phyloP scores from a whole-genome alignment of 768 basidiomycete species.

The Russula brevipes region DNA sequence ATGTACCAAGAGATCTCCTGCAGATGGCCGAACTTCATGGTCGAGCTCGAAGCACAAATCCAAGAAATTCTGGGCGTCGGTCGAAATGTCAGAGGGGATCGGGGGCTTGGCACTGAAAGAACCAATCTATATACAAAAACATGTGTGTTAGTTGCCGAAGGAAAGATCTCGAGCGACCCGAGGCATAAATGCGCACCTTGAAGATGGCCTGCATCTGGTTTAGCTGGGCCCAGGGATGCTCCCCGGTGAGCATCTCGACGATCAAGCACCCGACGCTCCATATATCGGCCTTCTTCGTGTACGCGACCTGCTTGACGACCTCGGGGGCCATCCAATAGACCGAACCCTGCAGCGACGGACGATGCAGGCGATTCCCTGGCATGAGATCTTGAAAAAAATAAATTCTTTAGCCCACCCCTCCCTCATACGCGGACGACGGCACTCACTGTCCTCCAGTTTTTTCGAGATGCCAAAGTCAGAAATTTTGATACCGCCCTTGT shows the following conservation, averaged over 20 bases:
- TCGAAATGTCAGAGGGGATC: slow-evolving; percentile 86
- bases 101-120: slow-evolving; percentile 79
- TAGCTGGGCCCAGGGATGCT: slow-evolving; percentile 92
- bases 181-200: slow-evolving; percentile 50
- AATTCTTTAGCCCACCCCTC: background rate
- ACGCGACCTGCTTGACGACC: slow-evolving; percentile 92
- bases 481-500: slow-evolving; percentile 96
- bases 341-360: slow-evolving; percentile 93
- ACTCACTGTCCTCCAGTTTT: slow-evolving; percentile 93
- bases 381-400: slow-evolving; percentile 35
- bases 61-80: slow-evolving; percentile 85
- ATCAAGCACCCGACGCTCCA: slow-evolving; percentile 95
- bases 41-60: slow-evolving; percentile 82
- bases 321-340: slow-evolving; percentile 99
- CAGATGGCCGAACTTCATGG: slow-evolving; percentile 74
- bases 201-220: slow-evolving; percentile 99
- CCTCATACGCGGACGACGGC: background rate
- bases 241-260: slow-evolving; percentile 95
- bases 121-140: slow-evolving; percentile 61
- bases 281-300: slow-evolving; percentile 90
- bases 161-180: background rate
- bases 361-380: slow-evolving; percentile 66
- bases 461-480: slow-evolving; percentile 97
- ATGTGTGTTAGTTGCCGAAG: background rate
- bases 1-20: slow-evolving; percentile 68